Conservation (phyloP, 2,329 filamentous ascomycete genomes). For the Periconia macrospinosa region DNA sequence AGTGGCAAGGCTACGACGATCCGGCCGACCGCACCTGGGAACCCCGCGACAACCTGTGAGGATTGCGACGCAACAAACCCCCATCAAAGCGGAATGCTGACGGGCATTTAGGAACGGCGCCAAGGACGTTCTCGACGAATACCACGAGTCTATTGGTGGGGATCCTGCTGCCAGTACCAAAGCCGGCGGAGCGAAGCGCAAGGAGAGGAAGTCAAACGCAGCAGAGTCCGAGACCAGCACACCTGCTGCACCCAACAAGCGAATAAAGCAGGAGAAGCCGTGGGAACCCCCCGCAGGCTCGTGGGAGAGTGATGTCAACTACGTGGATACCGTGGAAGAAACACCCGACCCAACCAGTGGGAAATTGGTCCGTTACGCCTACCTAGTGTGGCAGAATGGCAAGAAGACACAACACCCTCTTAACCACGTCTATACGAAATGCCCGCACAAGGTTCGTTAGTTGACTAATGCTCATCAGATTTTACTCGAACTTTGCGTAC, state of each 20-base stretch:
- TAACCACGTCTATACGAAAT: conserved; percentile 69
- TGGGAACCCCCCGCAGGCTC: conserved; percentile 72
- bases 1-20: conserved; percentile 78
- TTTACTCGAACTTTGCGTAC: not conserved
- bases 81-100: conserved; percentile 3
- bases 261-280: conserved; percentile 47
- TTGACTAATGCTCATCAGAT: not conserved
- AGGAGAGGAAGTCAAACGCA: conserved; percentile 28
- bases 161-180: conserved; percentile 52
- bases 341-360: conserved; percentile 43
- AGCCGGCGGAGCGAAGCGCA: conserved; percentile 59
- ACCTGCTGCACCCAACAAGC: conserved; percentile 25
- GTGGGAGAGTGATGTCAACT: conserved; percentile 74
- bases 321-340: conserved; percentile 74
- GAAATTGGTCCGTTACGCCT: conserved; percentile 64
- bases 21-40: conserved; percentile 77
- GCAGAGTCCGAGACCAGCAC: conserved; percentile 26
- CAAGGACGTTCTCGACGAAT: conserved; percentile 62
- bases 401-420: conserved; percentile 75
- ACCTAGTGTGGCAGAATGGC: conserved; percentile 73
- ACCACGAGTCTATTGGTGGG: conserved; percentile 66
- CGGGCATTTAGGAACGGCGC: conserved; percentile 36
- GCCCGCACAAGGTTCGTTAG: conserved; percentile 67
- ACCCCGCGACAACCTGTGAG: conserved; percentile 71
- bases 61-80: not conserved